Evolutionary conservation across 2,329 filamentous ascomycete species (phyloP), one percentile per base, ranked within the genome.

Genomic region (Xylariaceae sp.): DNA sequence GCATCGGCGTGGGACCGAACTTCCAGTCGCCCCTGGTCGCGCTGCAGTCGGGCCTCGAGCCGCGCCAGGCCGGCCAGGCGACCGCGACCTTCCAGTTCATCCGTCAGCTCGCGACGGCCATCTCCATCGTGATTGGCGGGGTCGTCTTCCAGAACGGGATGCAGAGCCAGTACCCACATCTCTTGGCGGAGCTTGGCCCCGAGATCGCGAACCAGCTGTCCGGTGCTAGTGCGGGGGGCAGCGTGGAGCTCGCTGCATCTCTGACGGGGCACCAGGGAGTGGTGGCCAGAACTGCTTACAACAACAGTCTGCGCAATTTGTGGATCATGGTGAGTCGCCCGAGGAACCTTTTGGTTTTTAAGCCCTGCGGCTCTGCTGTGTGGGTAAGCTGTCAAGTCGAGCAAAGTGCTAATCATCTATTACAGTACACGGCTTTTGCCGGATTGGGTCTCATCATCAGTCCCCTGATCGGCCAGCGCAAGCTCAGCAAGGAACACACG

Each of bases 111-210:
- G 78, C 77, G 8, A 83, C 77, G 0, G 71, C 77, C 3, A 71
- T 80, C 14, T 78, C 77, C 0, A 71, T 87, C 33, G 81, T 86
- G 2, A 66, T 88, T 24, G 84, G 84, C 16, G 77, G 81, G n/a
- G 81, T 86, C 29, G 71, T 89, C 23, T 88, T 89, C 60, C 79
- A 86, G 58, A 88, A 89, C 53, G 63, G 71, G 38, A 84, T 87
- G 77, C 60, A 75, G 43, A 64, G 63, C 29, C 71, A 76, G 45
- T 63, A 68, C 18, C 49, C 59, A 4, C 49, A 51, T 7, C 65
- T 83, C 19, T 56, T 60, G 15, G 47, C 58, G 19, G 56, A 68
- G 4, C 64, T 84, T 0, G 71, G 71, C 0, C 58, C 63, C 0
- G 47, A 67, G 23, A 53, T 63, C 2, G 66, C 67, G 0, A 39